These are phyloP conservation scores for Mytilinidion resinicola DNA, from an alignment of 495 filamentous ascomycete species.

Conservation along the genomic window DNA sequence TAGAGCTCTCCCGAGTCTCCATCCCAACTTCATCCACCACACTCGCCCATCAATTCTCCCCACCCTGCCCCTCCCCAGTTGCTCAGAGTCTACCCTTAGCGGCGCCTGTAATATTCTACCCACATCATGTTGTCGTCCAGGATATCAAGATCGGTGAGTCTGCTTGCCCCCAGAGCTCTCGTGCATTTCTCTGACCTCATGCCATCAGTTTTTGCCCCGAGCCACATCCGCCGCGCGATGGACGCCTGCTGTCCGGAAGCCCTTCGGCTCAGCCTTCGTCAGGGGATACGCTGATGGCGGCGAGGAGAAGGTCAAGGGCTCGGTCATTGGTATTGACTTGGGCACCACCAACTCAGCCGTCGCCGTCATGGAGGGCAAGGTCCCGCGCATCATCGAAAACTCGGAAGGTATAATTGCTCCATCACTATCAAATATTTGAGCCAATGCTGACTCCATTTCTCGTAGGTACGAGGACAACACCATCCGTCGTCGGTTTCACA, in stretches of 20 bases:
- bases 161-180: conserved; percentile 24
- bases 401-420: conserved; percentile 61
- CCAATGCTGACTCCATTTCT: conserved; percentile 12
- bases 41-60: conserved; percentile 5
- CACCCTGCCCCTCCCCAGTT: conserved; percentile 6
- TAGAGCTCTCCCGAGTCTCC: conserved; percentile 9
- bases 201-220: conserved; percentile 56
- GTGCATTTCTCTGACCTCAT: conserved; percentile 18
- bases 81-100: conserved; percentile 24
- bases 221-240: conserved; percentile 49
- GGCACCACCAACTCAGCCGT: conserved; percentile 99
- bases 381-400: conserved; percentile 95
- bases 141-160: conserved; percentile 66
- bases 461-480: conserved; percentile 86
- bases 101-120: conserved; percentile 12
- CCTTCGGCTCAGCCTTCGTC: conserved; percentile 52
- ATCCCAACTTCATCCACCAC: conserved; percentile 12
- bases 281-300: conserved; percentile 74
- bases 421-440: conserved; percentile 23
- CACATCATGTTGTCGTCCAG: conserved; percentile 58
- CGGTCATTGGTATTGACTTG: conserved; percentile 97
- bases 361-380: conserved; percentile 94
- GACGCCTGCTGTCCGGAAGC: conserved; percentile 49
- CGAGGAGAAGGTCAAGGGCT: conserved; percentile 81
- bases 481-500: conserved; percentile 94